Conservation (phyloP, 106 monocot genomes). For the Triglochin maritima region DNA sequence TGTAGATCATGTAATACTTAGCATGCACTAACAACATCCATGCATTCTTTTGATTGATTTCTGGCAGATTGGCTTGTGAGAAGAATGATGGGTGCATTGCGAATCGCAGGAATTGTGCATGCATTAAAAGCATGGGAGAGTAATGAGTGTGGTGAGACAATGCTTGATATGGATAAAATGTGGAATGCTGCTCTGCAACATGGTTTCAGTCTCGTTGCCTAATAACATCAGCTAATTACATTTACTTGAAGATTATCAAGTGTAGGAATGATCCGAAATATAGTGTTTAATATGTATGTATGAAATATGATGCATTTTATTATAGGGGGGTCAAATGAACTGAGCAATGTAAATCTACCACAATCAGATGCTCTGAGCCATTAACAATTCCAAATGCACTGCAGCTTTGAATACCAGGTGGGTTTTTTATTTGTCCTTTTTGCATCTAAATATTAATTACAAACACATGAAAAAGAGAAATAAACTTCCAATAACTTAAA, state of each 20-base stretch:
- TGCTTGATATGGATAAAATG: constrained; percentile 31
- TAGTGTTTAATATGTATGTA: background rate
- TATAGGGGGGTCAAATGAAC: background rate
- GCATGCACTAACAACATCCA: background rate
- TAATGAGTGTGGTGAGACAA: constrained; percentile 38
- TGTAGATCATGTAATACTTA: background rate
- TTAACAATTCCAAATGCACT: no score
- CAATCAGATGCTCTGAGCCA: no score
- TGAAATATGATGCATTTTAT: background rate
- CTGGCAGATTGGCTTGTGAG: constrained; percentile 76
- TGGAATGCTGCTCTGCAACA: constrained; percentile 50
- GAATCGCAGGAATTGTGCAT: constrained; percentile 67
- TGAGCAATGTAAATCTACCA: no score
- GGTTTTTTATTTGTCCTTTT: no score
- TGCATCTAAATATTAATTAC: no score
- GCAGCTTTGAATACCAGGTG: no score
- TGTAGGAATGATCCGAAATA: background rate
- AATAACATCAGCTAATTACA: no score
- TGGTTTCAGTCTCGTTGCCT: constrained; percentile 40
- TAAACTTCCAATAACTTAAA: no score
- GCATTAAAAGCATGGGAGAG: constrained; percentile 48
- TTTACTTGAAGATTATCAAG: no score
- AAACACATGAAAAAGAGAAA: no score
- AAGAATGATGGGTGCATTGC: constrained; percentile 81
- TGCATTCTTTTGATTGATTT: background rate